Evolutionary conservation across 1,284 basidiomycete species (phyloP).

Genomic region (Ustilago nuda): DNA sequence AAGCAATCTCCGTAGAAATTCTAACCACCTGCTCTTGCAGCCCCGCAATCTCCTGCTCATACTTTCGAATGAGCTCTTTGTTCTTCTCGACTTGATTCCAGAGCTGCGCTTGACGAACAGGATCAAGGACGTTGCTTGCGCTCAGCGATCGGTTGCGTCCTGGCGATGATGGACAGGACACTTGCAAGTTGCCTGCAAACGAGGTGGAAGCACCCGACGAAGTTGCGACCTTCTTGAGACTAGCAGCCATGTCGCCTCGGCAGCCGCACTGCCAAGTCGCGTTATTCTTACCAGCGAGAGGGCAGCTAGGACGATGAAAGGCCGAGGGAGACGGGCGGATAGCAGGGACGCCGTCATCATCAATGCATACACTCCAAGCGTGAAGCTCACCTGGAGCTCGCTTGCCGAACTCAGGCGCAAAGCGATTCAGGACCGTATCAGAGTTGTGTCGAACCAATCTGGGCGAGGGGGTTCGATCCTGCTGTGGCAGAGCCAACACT

Average conservation of each 20-base stretch:
- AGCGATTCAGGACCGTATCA: constrained; percentile 26
- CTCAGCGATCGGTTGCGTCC: constrained; percentile 30
- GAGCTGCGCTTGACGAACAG: constrained; percentile 30
- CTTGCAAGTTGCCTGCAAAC: background rate
- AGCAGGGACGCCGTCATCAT: constrained; percentile 35
- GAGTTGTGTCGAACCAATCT: constrained; percentile 36
- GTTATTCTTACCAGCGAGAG: constrained; percentile 42
- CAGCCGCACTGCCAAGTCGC: constrained; percentile 53
- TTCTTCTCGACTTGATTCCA: constrained; percentile 42
- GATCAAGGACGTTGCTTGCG: constrained; percentile 24
- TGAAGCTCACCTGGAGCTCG: constrained; percentile 42
- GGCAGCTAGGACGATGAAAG: constrained; percentile 38
- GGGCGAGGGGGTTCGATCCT: constrained; percentile 3
- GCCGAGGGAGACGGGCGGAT: constrained; percentile 39
- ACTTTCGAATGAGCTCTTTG: constrained; percentile 37
- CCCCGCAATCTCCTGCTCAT: constrained; percentile 36
- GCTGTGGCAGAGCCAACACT: constrained; percentile 10
- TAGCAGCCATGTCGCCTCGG: constrained; percentile 6
- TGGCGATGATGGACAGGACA: constrained; percentile 11
- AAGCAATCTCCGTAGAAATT: constrained; percentile 40
- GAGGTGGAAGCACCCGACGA: background rate
- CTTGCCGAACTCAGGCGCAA: constrained; percentile 27
- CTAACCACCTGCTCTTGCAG: constrained; percentile 37
- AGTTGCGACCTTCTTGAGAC: background rate
- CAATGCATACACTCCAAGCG: constrained; percentile 48